Evolutionary conservation across 2,329 filamentous ascomycete species (phyloP).

Genomic region (Magnaporthales sp.): DNA sequence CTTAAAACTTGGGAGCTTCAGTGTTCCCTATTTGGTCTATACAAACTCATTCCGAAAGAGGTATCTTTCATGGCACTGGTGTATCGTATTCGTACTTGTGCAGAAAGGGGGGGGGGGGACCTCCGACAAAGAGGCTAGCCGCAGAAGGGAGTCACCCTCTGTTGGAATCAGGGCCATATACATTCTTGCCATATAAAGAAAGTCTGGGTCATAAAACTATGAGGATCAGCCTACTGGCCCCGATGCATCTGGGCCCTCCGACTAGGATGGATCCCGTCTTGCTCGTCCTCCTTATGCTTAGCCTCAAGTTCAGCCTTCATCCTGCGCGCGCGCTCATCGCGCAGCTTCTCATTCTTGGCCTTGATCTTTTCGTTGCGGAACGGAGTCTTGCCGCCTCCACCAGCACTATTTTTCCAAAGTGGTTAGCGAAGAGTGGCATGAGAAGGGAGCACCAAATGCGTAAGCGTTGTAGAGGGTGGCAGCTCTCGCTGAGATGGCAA

Average conservation of each 20-base stretch:
- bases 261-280: slow-evolving; percentile 42
- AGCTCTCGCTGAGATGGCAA: slow-evolving; percentile 6
- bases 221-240: background rate
- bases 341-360: slow-evolving; percentile 77
- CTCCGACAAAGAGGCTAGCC: background rate
- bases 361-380: slow-evolving; percentile 67
- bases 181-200: background rate
- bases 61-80: background rate
- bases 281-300: slow-evolving; percentile 23
- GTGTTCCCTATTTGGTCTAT: background rate
- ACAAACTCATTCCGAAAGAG: background rate
- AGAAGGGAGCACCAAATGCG: background rate
- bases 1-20: background rate
- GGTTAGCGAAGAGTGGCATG: slow-evolving; percentile 6
- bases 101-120: no score
- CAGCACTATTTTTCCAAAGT: slow-evolving; percentile 45
- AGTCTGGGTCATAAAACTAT: no score
- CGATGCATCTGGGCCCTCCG: slow-evolving; percentile 24
- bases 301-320: slow-evolving; percentile 32
- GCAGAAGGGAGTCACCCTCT: background rate
- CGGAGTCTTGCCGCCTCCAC: slow-evolving; percentile 73
- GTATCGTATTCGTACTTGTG: background rate
- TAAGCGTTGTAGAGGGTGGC: no score
- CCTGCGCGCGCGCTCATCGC: slow-evolving; percentile 50
- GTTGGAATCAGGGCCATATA: no score